Conservation (phyloP, 176 grass and related monocot genomes). For the Oryza glumipatula region DNA sequence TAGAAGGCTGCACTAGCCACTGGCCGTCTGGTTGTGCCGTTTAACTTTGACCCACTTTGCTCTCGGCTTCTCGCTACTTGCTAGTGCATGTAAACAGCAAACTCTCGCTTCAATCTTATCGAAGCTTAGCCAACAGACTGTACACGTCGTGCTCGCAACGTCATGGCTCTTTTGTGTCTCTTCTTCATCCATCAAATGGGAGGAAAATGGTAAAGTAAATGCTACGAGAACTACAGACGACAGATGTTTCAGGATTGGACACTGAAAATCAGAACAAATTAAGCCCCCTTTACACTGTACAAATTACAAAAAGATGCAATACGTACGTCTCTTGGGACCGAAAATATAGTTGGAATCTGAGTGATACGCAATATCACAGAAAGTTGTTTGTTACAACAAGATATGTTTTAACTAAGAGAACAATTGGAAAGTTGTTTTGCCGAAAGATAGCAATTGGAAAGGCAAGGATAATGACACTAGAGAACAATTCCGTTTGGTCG, state of each 20-base stretch:
- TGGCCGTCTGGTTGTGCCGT: neutral
- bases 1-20: neutral
- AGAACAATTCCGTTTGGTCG: slow-evolving; percentile 24
- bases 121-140: neutral
- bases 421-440: neutral
- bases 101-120: neutral
- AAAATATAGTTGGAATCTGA: neutral
- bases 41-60: neutral
- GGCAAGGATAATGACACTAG: too few relatives aligned
- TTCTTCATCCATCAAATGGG: neutral
- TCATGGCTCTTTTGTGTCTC: neutral
- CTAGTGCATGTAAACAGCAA: neutral
- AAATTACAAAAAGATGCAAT: slow-evolving; percentile 7
- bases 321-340: neutral
- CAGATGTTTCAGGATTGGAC: neutral
- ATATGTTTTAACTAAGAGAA: neutral
- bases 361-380: neutral
- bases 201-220: neutral
- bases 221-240: neutral
- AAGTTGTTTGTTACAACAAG: neutral
- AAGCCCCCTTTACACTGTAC: neutral
- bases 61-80: too few relatives aligned
- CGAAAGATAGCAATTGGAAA: neutral
- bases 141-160: neutral
- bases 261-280: neutral